phyloP scores from a whole-genome alignment of 2,329 filamentous ascomycete species.

The Zymoseptoria pseudotritici region DNA sequence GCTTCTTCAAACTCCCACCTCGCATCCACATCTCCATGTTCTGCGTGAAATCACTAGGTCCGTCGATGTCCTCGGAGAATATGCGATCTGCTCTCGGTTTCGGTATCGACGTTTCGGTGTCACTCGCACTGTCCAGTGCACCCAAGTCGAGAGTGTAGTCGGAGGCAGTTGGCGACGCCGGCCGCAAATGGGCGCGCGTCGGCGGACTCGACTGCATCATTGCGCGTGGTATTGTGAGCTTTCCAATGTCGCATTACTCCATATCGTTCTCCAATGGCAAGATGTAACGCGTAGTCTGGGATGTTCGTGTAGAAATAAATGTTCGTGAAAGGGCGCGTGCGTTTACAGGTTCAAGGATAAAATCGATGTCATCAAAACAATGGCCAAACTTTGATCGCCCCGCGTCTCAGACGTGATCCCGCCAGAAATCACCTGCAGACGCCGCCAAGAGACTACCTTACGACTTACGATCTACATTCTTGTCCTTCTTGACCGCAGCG shows the following conservation, averaged over 20 bases:
- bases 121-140: conserved; percentile 20
- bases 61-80: conserved; percentile 31
- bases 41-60: conserved; percentile 32
- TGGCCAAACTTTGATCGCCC: background rate
- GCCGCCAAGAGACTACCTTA: background rate
- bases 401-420: background rate
- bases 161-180: conserved; percentile 17
- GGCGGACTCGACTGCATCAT: conserved; percentile 27
- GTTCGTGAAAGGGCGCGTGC: background rate
- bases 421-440: background rate
- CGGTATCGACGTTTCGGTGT: conserved; percentile 9
- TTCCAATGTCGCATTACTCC: background rate
- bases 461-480: background rate
- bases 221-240: background rate
- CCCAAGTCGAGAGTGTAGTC: conserved; percentile 30
- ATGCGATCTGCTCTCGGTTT: conserved; percentile 22
- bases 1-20: conserved; percentile 16
- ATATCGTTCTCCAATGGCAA: background rate
- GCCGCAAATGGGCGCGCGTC: conserved; percentile 17
- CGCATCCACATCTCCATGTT: conserved; percentile 31
- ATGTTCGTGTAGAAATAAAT: background rate
- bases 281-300: background rate
- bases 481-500: conserved; percentile 5
- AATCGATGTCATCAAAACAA: background rate
- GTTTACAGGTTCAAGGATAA: background rate